A percentile compares a stretch with the other conserved stretches of the same genome.
Conservation (phyloP, 345 rosid species). For the Citrus inodora region DNA sequence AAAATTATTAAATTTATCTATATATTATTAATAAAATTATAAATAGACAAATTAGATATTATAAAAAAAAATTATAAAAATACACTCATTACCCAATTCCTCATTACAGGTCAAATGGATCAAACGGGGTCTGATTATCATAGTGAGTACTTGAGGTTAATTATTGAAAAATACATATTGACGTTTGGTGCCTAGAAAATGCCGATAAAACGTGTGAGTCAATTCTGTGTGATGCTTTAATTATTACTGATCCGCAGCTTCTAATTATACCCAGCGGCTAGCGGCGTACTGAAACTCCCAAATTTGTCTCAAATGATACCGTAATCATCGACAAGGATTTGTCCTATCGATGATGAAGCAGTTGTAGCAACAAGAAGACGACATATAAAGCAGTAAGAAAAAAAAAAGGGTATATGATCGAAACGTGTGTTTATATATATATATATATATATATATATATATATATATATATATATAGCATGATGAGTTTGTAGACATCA, state of each 20-base stretch:
- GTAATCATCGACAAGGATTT: conserved; percentile 17
- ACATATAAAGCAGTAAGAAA: neutral
- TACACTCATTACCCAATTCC: too few relatives aligned
- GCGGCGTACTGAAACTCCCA: neutral
- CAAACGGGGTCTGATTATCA: too few relatives aligned
- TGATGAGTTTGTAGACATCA: neutral
- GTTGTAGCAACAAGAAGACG: neutral
- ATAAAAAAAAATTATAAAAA: too few relatives aligned
- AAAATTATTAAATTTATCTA: too few relatives aligned
- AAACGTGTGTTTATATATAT: neutral
- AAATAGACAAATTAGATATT: too few relatives aligned
- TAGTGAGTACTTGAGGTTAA: too few relatives aligned
- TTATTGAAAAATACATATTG: too few relatives aligned
- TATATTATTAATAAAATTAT: too few relatives aligned
- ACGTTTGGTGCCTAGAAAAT: neutral
- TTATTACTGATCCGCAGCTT: neutral
- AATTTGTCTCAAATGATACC: conserved; percentile 16
- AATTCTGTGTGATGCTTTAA: neutral
- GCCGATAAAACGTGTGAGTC: neutral
- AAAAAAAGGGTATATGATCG: neutral
- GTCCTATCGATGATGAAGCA: neutral
- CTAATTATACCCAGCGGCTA: neutral
- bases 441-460: too few relatives aligned
- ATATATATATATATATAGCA: neutral
- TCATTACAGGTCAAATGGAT: too few relatives aligned